Evolutionary conservation across 345 rosid genomes (phyloP).

Genomic region (Psidium guajava): DNA sequence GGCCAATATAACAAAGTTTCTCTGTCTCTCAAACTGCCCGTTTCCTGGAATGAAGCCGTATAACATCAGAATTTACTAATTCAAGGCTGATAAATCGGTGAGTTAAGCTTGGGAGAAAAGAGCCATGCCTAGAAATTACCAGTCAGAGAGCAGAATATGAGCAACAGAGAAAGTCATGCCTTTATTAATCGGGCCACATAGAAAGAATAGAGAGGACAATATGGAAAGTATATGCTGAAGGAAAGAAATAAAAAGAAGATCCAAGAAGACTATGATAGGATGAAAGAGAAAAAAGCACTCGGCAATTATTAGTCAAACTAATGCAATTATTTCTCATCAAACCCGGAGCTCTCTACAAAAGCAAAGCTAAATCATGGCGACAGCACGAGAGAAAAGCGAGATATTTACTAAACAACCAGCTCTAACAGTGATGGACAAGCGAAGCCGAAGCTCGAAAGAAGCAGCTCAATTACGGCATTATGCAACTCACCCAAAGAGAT

Average conservation of each 20-base stretch:
- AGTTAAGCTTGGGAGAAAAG: neutral
- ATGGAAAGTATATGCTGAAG: neutral
- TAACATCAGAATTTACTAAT: neutral
- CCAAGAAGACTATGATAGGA: neutral
- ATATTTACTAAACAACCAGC: neutral
- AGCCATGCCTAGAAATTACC: neutral
- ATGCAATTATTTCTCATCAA: slow-evolving; percentile 29
- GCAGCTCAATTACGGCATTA: neutral
- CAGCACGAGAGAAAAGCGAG: slow-evolving; percentile 13
- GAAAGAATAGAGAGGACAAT: neutral
- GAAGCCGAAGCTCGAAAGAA: neutral
- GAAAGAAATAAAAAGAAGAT: neutral
- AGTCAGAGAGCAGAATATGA: neutral
- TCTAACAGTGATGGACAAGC: neutral
- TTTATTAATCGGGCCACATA: neutral
- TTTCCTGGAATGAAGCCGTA: slow-evolving; percentile 40
- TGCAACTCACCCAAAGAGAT: neutral
- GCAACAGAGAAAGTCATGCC: neutral
- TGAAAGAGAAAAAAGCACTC: neutral
- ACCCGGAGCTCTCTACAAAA: slow-evolving; percentile 8
- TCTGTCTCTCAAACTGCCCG: slow-evolving; percentile 30
- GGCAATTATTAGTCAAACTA: slow-evolving; percentile 1
- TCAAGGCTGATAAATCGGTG: neutral
- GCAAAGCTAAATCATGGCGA: slow-evolving; percentile 32
- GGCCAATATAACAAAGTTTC: slow-evolving; percentile 23